Evolutionary conservation across 2,329 filamentous ascomycete genomes (phyloP).

Genomic region (Diaporthe amygdali): DNA sequence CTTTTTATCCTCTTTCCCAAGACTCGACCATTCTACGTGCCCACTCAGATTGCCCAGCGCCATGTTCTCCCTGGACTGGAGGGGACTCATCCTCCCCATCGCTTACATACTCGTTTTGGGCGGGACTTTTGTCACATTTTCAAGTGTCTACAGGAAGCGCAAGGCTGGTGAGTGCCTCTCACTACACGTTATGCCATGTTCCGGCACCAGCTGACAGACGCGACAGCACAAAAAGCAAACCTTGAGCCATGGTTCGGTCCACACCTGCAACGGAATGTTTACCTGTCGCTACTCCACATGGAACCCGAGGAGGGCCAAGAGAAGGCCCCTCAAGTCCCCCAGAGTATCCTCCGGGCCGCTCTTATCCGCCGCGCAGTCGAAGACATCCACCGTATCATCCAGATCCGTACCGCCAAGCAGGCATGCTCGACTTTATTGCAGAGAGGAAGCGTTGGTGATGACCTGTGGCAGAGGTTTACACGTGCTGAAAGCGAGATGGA

Average conservation of each 20-base stretch:
- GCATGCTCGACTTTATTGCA: slow-evolving; percentile 84
- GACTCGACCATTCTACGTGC: neutral
- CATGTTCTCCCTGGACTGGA: slow-evolving; percentile 73
- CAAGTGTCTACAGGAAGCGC: slow-evolving; percentile 88
- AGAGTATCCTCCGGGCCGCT: slow-evolving; percentile 85
- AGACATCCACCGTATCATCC: slow-evolving; percentile 90
- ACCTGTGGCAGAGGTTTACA: slow-evolving; percentile 91
- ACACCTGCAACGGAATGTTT: slow-evolving; percentile 92
- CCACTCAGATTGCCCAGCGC: slow-evolving; percentile 19
- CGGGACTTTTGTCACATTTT: slow-evolving; percentile 90
- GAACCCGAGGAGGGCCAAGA: slow-evolving; percentile 65
- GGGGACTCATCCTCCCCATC: slow-evolving; percentile 83
- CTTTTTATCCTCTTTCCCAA: neutral
- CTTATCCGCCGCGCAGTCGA: slow-evolving; percentile 88
- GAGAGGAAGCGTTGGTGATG: slow-evolving; percentile 91
- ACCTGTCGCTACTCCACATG: slow-evolving; percentile 88
- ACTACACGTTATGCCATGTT: neutral
- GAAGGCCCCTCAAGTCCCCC: slow-evolving; percentile 75
- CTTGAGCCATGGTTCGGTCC: slow-evolving; percentile 94
- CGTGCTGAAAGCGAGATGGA: slow-evolving; percentile 98
- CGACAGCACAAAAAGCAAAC: slow-evolving; percentile 75
- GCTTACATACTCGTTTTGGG: slow-evolving; percentile 88
- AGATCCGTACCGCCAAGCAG: slow-evolving; percentile 86
- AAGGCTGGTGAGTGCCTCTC: slow-evolving; percentile 70
- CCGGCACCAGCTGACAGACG: neutral